Conservation (phyloP, 176 grass and related monocot genomes). For the Oryza brachyantha region DNA sequence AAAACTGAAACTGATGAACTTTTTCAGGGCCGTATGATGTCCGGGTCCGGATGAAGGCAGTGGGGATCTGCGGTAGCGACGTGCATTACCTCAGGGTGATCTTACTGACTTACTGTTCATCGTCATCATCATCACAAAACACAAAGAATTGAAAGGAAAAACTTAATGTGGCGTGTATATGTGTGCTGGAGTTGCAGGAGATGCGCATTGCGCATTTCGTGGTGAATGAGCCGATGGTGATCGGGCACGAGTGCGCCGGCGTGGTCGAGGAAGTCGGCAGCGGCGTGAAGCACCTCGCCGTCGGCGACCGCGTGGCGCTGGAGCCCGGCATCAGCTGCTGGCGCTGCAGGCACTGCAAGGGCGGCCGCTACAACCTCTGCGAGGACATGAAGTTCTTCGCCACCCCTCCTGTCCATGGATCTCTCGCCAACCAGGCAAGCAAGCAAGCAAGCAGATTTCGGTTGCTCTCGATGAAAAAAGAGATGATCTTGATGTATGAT, state of each 20-base stretch:
- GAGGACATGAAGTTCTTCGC: constrained; percentile 90
- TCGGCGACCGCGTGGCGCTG: constrained; percentile 76
- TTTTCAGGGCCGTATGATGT: constrained; percentile 67
- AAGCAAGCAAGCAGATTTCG: no score
- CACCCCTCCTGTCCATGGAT: constrained; percentile 73
- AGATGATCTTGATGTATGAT: background rate
- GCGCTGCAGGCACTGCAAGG: constrained; percentile 85
- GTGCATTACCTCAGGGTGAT: constrained; percentile 94
- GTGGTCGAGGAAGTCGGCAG: constrained; percentile 75
- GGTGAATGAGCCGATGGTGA: constrained; percentile 92
- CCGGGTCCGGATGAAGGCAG: constrained; percentile 85
- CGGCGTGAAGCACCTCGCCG: constrained; percentile 49
- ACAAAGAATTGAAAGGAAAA: background rate
- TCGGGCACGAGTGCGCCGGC: constrained; percentile 93
- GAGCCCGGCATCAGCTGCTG: constrained; percentile 90
- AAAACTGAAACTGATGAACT: background rate
- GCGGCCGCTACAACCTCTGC: constrained; percentile 93
- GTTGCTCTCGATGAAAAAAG: background rate
- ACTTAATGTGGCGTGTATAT: background rate
- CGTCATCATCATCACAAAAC: background rate
- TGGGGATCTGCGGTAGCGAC: constrained; percentile 93
- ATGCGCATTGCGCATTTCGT: constrained; percentile 84
- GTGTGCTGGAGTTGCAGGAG: constrained; percentile 34
- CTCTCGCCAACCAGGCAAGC: constrained; percentile 67
- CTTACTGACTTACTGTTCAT: background rate